A percentile compares a stretch with the other conserved stretches of the same genome.
Evolutionary conservation across 352 stramenopile genomes (phyloP).

Genomic region (Phytophthora chlamydospora): DNA sequence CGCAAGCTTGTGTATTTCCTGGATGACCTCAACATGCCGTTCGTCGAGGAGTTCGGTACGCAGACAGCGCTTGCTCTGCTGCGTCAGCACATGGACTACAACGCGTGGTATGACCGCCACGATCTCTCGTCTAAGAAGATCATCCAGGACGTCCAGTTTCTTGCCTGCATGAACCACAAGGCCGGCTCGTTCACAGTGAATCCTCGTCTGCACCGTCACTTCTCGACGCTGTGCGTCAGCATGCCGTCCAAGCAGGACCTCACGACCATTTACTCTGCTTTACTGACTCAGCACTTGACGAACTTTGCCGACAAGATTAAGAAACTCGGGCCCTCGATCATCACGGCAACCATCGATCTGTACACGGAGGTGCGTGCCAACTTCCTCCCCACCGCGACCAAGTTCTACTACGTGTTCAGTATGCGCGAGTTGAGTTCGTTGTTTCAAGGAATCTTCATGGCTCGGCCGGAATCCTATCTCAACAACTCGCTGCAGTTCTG

Average conservation of each 20-base stretch:
- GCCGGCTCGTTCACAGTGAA: constrained; percentile 89
- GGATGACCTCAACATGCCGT: constrained; percentile 92
- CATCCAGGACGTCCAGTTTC: constrained; percentile 90
- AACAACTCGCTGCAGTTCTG: constrained; percentile 69
- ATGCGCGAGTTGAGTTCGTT: constrained; percentile 89
- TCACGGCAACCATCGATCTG: constrained; percentile 86
- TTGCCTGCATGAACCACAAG: constrained; percentile 93
- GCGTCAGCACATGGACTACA: constrained; percentile 93
- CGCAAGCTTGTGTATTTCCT: constrained; percentile 90
- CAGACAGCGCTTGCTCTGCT: constrained; percentile 91
- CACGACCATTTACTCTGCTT: constrained; percentile 67
- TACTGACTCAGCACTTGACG: constrained; percentile 69
- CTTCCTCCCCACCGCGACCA: constrained; percentile 91
- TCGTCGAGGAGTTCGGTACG: constrained; percentile 87
- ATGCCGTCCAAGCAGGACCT: constrained; percentile 76
- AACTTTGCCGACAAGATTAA: constrained; percentile 86
- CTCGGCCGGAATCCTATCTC: constrained; percentile 66
- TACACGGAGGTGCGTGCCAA: constrained; percentile 71
- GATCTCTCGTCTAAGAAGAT: constrained; percentile 88
- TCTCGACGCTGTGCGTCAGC: constrained; percentile 77
- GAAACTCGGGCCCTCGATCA: constrained; percentile 59
- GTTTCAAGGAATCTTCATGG: constrained; percentile 86
- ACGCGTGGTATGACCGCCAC: constrained; percentile 89
- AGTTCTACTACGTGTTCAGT: constrained; percentile 95
- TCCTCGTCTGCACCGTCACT: constrained; percentile 88